phyloP scores from a whole-genome alignment of 345 rosid species.

The Melastoma malabathricum region DNA sequence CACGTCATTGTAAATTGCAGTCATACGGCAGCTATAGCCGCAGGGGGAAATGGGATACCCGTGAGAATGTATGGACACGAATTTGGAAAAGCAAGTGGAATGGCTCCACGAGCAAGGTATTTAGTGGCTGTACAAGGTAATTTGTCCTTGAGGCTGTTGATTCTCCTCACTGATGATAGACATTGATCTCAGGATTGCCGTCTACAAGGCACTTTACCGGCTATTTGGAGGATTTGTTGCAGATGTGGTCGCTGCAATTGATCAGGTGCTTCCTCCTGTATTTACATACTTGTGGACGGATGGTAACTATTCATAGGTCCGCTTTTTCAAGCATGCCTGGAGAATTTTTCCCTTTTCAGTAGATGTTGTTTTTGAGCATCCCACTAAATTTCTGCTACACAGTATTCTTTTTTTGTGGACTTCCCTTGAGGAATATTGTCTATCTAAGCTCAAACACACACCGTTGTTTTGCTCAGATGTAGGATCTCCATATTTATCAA shows the following conservation, averaged over 20 bases:
- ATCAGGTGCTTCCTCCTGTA: slow-evolving; percentile 40
- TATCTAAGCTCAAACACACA: too few relatives aligned
- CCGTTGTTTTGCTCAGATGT: too few relatives aligned
- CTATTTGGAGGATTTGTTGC: slow-evolving; percentile 93
- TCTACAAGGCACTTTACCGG: slow-evolving; percentile 92
- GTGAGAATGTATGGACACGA: slow-evolving; percentile 89
- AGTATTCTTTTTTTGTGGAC: too few relatives aligned
- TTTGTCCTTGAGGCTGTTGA: slow-evolving; percentile 3
- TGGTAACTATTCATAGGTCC: too few relatives aligned
- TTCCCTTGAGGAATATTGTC: too few relatives aligned
- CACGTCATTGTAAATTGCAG: slow-evolving; percentile 22
- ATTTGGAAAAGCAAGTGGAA: slow-evolving; percentile 99
- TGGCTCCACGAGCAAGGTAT: slow-evolving; percentile 99
- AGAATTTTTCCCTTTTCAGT: too few relatives aligned
- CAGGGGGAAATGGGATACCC: slow-evolving; percentile 96
- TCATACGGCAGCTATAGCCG: slow-evolving; percentile 98
- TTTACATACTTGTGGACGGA: neutral
- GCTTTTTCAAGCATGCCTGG: too few relatives aligned
- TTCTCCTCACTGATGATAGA: too few relatives aligned
- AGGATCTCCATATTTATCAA: too few relatives aligned
- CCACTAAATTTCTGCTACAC: too few relatives aligned
- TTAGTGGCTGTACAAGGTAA: slow-evolving; percentile 1
- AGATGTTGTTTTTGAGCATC: too few relatives aligned
- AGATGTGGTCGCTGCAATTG: slow-evolving; percentile 99
- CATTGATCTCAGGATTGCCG: slow-evolving; percentile 10